Percentiles rank a stretch among this genome's conserved stretches.
These are phyloP conservation scores for Citrullus mucosospermus DNA, from an alignment of 306 rosid genomes.

Conservation along the genomic window DNA sequence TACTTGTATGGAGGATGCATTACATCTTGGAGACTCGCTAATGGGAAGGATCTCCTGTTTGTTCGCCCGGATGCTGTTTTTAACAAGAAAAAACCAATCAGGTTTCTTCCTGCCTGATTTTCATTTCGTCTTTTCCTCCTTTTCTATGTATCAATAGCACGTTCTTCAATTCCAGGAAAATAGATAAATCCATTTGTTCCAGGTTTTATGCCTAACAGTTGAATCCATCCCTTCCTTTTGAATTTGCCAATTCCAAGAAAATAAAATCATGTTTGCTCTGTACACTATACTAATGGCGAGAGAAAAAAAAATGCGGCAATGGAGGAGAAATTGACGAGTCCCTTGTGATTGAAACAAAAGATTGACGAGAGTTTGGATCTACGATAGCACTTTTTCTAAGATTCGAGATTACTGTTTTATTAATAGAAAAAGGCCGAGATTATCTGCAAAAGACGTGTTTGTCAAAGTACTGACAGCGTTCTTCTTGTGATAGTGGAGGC, in stretches of 20 bases:
- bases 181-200: background rate
- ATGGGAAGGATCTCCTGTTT: slow-evolving; percentile 74
- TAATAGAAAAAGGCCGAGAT: background rate
- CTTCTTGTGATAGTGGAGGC: slow-evolving; percentile 64
- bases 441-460: background rate
- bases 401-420: background rate
- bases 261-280: background rate
- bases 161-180: background rate
- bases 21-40: slow-evolving; percentile 77
- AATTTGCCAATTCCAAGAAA: background rate
- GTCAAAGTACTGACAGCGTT: slow-evolving; percentile 21
- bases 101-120: slow-evolving; percentile 26
- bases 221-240: background rate
- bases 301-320: background rate
- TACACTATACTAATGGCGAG: background rate
- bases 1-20: slow-evolving; percentile 75
- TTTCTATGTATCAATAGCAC: background rate
- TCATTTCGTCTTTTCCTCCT: background rate
- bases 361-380: background rate
- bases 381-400: background rate
- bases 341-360: background rate
- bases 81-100: slow-evolving; percentile 77
- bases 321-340: background rate
- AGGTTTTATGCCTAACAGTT: background rate
- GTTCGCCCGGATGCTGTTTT: slow-evolving; percentile 94